These are phyloP conservation scores for Trichophyton simii DNA, from an alignment of 2,329 filamentous ascomycete genomes.

Conservation along the genomic window DNA sequence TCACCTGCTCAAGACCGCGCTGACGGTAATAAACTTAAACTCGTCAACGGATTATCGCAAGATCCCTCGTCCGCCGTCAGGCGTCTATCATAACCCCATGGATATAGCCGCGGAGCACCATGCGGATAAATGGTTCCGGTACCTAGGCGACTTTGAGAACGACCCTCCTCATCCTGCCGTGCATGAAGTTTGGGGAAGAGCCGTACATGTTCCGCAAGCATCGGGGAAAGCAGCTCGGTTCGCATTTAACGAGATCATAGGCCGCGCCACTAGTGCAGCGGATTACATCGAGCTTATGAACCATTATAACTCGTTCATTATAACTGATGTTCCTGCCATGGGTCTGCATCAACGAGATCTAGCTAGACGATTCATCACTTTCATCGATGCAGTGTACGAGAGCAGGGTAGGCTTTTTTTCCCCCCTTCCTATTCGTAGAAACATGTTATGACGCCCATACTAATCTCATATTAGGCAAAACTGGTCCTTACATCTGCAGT, in stretches of 20 bases:
- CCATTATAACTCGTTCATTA: conserved; percentile 81
- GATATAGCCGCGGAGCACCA: conserved; percentile 65
- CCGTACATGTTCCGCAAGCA: conserved; percentile 75
- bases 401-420: conserved; percentile 33
- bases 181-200: conserved; percentile 83
- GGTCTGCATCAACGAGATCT: conserved; percentile 73
- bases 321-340: conserved; percentile 89
- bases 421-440: neutral
- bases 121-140: conserved; percentile 89
- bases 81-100: conserved; percentile 84
- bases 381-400: conserved; percentile 94
- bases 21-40: conserved; percentile 88
- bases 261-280: conserved; percentile 74
- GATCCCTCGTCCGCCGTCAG: conserved; percentile 81
- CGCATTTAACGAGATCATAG: conserved; percentile 84
- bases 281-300: conserved; percentile 89
- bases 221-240: conserved; percentile 84
- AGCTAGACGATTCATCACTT: conserved; percentile 88
- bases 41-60: conserved; percentile 95
- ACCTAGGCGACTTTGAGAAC: conserved; percentile 69
- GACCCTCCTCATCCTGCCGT: conserved; percentile 64
- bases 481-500: conserved; percentile 84
- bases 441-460: neutral
- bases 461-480: conserved; percentile 53
- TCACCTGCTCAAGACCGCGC: conserved; percentile 68